Evolutionary conservation across 1,284 basidiomycete genomes (phyloP), one percentile per base, ranked within the genome.

Genomic region (Filobasidium uniguttulatum): DNA sequence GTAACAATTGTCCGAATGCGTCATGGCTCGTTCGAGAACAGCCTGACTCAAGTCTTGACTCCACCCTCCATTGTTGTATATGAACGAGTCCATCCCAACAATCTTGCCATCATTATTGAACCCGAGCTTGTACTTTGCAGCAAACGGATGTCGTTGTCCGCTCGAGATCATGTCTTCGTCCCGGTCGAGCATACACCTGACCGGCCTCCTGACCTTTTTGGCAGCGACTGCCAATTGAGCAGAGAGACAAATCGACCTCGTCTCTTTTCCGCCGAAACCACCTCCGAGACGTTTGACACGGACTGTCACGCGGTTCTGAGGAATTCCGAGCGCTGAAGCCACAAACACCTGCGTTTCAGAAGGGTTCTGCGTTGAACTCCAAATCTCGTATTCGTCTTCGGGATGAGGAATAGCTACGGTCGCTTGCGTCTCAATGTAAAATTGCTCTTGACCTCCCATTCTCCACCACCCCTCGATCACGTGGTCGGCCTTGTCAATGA

Each of bases 21-120:
- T 63, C 56, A 69, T 61, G 19, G 63, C 64, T 3, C 67, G 60
- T 50, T 68, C 67, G 8, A 62, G 53, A 15, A 69, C 66, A 5
- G 66, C 67, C 36, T 62, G 60, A 38, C 58, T 60, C 26, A 69
- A 57, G 46, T 67, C 64, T 41, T 65, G 63, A 44, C 59, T 62
- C 57, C 65, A 64, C 1, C 67, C 67, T 17, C 60, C 67, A 44
- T 69, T 69, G 56, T 63, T 63, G 50, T 62, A 69, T 17, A 67
- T 57, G 34, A 61, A 56, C 29, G 58, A 60, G 9, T 65, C 56
- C 35, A 68, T 48, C 5, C 64, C 65, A 22, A 59, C 56, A 2
- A 69, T 48, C 55, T 61, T 62, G 25, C 67, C 67, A 20, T 59
- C 54, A n/a, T 58, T 56, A 15, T 59, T 60, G 41, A 64, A 62